A percentile compares a stretch with the other conserved stretches of the same genome.
Conservation (phyloP, 139 green algal genomes). For the Tetraselmis chui region DNA sequence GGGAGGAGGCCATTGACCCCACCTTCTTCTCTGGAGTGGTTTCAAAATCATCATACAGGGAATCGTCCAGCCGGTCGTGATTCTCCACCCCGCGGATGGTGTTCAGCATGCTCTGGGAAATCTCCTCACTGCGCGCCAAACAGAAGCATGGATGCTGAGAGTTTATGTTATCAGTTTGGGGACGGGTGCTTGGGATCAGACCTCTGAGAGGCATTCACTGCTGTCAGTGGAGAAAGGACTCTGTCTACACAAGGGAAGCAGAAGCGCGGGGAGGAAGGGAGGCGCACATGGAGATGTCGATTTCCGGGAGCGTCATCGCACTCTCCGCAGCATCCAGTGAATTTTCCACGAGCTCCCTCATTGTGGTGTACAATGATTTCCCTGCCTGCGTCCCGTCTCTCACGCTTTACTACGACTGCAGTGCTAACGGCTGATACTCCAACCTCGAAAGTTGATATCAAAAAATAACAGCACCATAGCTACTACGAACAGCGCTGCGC, state of each 20-base stretch:
- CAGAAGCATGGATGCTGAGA: too few species aligned
- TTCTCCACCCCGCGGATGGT: conserved; percentile 69
- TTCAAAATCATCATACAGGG: conserved; percentile 90
- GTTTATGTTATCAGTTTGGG: too few species aligned
- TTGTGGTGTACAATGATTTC: conserved; percentile 93
- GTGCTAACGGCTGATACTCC: too few species aligned
- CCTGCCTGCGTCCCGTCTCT: conserved; percentile 59
- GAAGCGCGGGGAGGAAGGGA: background rate
- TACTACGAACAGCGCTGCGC: too few species aligned
- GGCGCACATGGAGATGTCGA: conserved; percentile 72
- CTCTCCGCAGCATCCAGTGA: conserved; percentile 83
- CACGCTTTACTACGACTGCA: background rate
- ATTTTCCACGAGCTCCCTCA: conserved; percentile 95
- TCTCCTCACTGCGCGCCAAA: conserved; percentile 65
- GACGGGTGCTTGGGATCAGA: too few species aligned
- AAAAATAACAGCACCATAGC: too few species aligned
- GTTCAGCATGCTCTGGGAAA: conserved; percentile 69
- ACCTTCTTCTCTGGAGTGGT: conserved; percentile 65
- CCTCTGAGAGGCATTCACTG: too few species aligned
- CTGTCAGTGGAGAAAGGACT: too few species aligned
- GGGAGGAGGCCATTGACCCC: too few species aligned
- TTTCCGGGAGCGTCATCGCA: conserved; percentile 63
- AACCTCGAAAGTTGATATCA: too few species aligned
- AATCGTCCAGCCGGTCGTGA: conserved; percentile 70
- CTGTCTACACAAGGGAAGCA: too few species aligned